These are phyloP conservation scores for Umbellularia californica DNA, from an alignment of 164 flowering plant species.

Conservation along the genomic window DNA sequence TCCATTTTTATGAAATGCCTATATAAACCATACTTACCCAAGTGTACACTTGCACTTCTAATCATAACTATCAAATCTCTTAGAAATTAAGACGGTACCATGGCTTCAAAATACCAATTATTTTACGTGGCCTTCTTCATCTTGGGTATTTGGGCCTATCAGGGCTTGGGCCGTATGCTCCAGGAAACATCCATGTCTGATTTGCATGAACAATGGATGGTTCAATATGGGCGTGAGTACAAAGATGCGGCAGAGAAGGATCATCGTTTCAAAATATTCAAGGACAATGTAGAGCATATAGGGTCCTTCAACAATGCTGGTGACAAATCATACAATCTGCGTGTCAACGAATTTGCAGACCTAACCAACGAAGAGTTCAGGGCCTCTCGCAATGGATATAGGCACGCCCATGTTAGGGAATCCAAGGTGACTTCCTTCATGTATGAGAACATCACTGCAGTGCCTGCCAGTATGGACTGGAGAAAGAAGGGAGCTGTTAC, in stretches of 20 bases:
- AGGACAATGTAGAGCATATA: slow-evolving; percentile 1
- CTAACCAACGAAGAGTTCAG: slow-evolving; percentile 35
- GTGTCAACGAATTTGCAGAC: slow-evolving; percentile 33
- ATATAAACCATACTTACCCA: not conserved
- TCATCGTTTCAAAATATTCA: slow-evolving; percentile 20
- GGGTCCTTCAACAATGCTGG: slow-evolving; percentile 7
- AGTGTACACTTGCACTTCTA: not conserved
- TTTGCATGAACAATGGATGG: slow-evolving; percentile 43
- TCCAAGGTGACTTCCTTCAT: slow-evolving; percentile 15
- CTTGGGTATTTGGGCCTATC: slow-evolving; percentile 7
- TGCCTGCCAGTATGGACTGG: slow-evolving; percentile 22
- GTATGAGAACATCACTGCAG: slow-evolving; percentile 28
- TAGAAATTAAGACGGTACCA: not conserved
- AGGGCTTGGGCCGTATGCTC: slow-evolving; percentile 15
- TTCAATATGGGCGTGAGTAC: slow-evolving; percentile 25
- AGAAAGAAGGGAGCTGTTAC: slow-evolving; percentile 28
- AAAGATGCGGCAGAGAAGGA: slow-evolving; percentile 31
- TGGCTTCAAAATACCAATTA: not conserved
- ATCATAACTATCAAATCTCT: not conserved
- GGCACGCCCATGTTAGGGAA: not conserved
- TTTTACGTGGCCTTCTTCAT: slow-evolving; percentile 7
- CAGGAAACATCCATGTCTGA: slow-evolving; percentile 20
- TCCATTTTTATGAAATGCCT: not conserved
- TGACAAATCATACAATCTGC: slow-evolving; percentile 17
- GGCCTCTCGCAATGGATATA: slow-evolving; percentile 9